Conservation (phyloP, 371 early-diverging fungal genomes). For the Rhizopus microsporus region DNA sequence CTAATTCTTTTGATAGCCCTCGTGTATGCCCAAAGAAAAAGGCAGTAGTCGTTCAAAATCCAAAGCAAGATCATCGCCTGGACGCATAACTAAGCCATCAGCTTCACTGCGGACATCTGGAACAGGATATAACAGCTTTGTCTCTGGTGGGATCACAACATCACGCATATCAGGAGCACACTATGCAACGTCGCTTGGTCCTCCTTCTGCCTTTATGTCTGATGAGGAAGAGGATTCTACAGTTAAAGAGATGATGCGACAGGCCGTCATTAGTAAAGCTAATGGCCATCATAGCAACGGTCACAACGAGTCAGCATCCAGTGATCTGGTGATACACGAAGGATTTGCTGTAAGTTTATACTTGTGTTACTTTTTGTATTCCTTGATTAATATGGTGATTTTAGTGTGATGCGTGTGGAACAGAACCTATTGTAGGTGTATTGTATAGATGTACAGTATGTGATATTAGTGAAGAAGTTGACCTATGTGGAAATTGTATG, state of each 20-base stretch:
- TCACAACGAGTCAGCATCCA: background rate
- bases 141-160: slow-evolving; percentile 41
- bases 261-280: slow-evolving; percentile 20
- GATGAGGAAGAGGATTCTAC: slow-evolving; percentile 57
- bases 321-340: slow-evolving; percentile 45
- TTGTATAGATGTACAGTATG: slow-evolving; percentile 65
- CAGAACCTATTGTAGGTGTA: slow-evolving; percentile 64
- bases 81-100: slow-evolving; percentile 19
- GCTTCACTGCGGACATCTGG: slow-evolving; percentile 32
- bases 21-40: slow-evolving; percentile 32
- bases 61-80: slow-evolving; percentile 11
- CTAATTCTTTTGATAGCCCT: slow-evolving; percentile 27
- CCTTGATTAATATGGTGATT: background rate
- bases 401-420: slow-evolving; percentile 63
- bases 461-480: slow-evolving; percentile 53
- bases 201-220: slow-evolving; percentile 66
- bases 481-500: slow-evolving; percentile 54
- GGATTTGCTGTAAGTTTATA: slow-evolving; percentile 58
- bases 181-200: slow-evolving; percentile 49
- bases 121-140: slow-evolving; percentile 42
- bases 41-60: slow-evolving; percentile 8
- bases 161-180: slow-evolving; percentile 61
- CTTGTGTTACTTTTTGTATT: background rate
- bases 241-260: slow-evolving; percentile 56
- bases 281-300: background rate